phyloP scores from a whole-genome alignment of 1,284 basidiomycete species.

The Sanghuangporus weigelae region DNA sequence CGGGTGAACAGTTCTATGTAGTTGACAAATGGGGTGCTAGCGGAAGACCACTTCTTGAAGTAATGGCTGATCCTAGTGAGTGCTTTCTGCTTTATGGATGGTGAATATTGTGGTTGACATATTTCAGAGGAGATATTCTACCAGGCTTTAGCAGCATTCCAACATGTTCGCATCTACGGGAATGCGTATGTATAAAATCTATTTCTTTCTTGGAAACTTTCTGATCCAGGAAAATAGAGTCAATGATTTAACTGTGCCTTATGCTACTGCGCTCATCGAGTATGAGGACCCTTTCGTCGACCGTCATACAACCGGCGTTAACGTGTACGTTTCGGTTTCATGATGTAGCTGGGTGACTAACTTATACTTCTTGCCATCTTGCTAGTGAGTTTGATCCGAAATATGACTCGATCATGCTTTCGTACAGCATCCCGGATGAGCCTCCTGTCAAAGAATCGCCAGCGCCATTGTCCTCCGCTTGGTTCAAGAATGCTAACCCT shows the following conservation, averaged over 20 bases:
- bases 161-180: conserved; percentile 75
- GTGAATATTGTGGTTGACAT: background rate
- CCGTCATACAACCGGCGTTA: conserved; percentile 50
- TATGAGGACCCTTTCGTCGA: conserved; percentile 62
- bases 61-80: conserved; percentile 83
- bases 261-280: conserved; percentile 73
- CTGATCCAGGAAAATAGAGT: conserved; percentile 35
- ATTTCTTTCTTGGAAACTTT: background rate
- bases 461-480: conserved; percentile 17
- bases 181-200: conserved; percentile 55
- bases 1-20: conserved; percentile 78
- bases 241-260: conserved; percentile 80
- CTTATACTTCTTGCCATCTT: background rate
- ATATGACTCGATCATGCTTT: conserved; percentile 23
- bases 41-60: conserved; percentile 68
- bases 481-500: conserved; percentile 16
- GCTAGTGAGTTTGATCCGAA: conserved; percentile 24
- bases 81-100: conserved; percentile 5
- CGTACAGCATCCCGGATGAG: conserved; percentile 14
- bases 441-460: conserved; percentile 17
- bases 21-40: conserved; percentile 69
- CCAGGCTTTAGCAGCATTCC: conserved; percentile 67
- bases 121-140: conserved; percentile 67
- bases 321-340: conserved; percentile 43
- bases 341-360: background rate